These are phyloP conservation scores for Wickerhamomyces strasburgensis DNA, from an alignment of 805 yeast genomes.

Conservation along the genomic window DNA sequence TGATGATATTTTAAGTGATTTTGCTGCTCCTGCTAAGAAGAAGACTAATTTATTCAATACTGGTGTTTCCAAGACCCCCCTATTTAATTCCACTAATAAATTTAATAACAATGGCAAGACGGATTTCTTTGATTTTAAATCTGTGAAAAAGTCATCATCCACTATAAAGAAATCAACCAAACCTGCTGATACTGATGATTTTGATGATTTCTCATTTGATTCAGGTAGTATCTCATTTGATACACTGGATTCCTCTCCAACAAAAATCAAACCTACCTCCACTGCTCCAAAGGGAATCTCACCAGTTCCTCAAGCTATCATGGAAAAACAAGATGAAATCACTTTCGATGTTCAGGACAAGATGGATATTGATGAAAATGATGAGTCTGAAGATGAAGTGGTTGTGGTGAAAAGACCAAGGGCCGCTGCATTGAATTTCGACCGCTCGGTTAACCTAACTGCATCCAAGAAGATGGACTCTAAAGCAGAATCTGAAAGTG, in stretches of 20 bases:
- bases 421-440: slow-evolving; percentile 32
- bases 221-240: slow-evolving; percentile 23
- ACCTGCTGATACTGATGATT: slow-evolving; percentile 21
- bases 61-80: slow-evolving; percentile 15
- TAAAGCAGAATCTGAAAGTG: slow-evolving; percentile 8
- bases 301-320: not conserved
- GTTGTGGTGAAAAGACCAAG: slow-evolving; percentile 49
- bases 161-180: slow-evolving; percentile 21
- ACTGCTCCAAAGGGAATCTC: slow-evolving; percentile 8
- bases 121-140: slow-evolving; percentile 17
- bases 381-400: slow-evolving; percentile 54
- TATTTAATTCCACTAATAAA: slow-evolving; percentile 24
- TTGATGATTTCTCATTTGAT: slow-evolving; percentile 25
- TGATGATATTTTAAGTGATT: slow-evolving; percentile 58
- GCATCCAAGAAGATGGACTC: slow-evolving; percentile 19
- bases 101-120: slow-evolving; percentile 21
- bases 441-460: slow-evolving; percentile 37
- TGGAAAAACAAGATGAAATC: not conserved
- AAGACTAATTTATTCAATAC: slow-evolving; percentile 15
- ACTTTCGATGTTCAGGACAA: not conserved
- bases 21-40: slow-evolving; percentile 17
- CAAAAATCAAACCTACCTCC: slow-evolving; percentile 22
- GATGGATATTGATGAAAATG: slow-evolving; percentile 22
- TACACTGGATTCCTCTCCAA: slow-evolving; percentile 35
- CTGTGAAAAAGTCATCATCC: slow-evolving; percentile 26